Evolutionary conservation across 371 early-diverging fungal genomes (phyloP).

Genomic region (Mortierella polycephala): DNA sequence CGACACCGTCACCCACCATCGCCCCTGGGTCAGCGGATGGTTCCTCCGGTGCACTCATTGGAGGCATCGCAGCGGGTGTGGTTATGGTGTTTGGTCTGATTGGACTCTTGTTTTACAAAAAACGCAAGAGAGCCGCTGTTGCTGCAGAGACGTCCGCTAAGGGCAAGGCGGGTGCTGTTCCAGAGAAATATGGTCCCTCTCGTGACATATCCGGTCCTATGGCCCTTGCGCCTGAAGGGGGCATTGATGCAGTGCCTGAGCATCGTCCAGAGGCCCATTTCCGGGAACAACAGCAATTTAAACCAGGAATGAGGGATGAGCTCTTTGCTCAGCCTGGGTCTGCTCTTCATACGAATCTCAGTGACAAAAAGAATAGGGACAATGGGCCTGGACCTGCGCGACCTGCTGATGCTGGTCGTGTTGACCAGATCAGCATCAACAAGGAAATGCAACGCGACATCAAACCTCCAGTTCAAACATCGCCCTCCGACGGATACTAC

Average conservation of each 20-base stretch:
- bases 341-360: slow-evolving; percentile 7
- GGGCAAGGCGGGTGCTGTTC: not conserved
- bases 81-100: slow-evolving; percentile 50
- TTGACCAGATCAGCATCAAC: not conserved
- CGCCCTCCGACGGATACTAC: slow-evolving; percentile 6
- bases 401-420: not conserved
- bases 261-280: slow-evolving; percentile 45
- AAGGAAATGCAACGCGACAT: not conserved
- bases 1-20: slow-evolving; percentile 15
- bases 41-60: slow-evolving; percentile 61
- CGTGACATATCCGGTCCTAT: slow-evolving; percentile 43
- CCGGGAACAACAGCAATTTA: slow-evolving; percentile 43
- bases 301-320: slow-evolving; percentile 47
- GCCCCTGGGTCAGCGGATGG: slow-evolving; percentile 35
- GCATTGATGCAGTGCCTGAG: slow-evolving; percentile 7
- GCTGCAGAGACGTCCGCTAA: slow-evolving; percentile 5
- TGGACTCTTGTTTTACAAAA: slow-evolving; percentile 56
- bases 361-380: slow-evolving; percentile 14
- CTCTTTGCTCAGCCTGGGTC: slow-evolving; percentile 38
- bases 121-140: slow-evolving; percentile 47
- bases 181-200: not conserved
- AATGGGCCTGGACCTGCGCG: not conserved
- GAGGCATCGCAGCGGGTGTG: slow-evolving; percentile 60
- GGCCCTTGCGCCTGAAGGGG: slow-evolving; percentile 31
- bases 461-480: not conserved